phyloP scores from a whole-genome alignment of 1,284 basidiomycete species.

The Ganoderma leucocontextum region DNA sequence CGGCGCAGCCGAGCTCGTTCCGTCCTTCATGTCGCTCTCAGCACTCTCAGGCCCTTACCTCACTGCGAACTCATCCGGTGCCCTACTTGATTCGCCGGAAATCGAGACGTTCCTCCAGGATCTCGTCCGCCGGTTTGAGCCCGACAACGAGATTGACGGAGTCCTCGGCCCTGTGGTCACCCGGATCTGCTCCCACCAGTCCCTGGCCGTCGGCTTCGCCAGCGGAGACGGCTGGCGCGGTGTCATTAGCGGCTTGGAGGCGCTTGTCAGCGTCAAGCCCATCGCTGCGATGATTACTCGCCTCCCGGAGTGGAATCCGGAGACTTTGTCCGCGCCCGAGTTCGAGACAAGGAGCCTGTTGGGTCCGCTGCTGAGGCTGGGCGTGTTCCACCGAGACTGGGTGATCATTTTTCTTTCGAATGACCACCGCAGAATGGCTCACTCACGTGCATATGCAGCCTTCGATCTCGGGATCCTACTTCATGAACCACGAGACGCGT shows the following conservation, averaged over 20 bases:
- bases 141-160: constrained; percentile 50
- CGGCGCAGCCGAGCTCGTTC: constrained; percentile 82
- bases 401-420: constrained; percentile 55
- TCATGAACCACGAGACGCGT: constrained; percentile 84
- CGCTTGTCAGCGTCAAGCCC: constrained; percentile 82
- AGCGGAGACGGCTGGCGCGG: constrained; percentile 87
- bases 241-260: constrained; percentile 83
- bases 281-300: constrained; percentile 84
- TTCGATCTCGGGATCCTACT: constrained; percentile 79
- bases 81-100: constrained; percentile 58
- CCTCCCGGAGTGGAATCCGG: constrained; percentile 78
- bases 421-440: neutral
- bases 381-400: constrained; percentile 89
- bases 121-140: constrained; percentile 72
- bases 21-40: constrained; percentile 76
- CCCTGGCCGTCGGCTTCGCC: constrained; percentile 71
- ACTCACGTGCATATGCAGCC: constrained; percentile 60
- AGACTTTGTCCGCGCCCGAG: constrained; percentile 57
- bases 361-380: constrained; percentile 84
- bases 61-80: constrained; percentile 53
- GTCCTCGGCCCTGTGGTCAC: constrained; percentile 62
- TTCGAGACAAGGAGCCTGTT: constrained; percentile 76
- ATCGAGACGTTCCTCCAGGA: constrained; percentile 79
- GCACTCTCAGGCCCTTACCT: constrained; percentile 69
- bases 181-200: constrained; percentile 67